phyloP scores from a whole-genome alignment of 2,329 filamentous ascomycete genomes.

The Neopestalotiopsis sp. region DNA sequence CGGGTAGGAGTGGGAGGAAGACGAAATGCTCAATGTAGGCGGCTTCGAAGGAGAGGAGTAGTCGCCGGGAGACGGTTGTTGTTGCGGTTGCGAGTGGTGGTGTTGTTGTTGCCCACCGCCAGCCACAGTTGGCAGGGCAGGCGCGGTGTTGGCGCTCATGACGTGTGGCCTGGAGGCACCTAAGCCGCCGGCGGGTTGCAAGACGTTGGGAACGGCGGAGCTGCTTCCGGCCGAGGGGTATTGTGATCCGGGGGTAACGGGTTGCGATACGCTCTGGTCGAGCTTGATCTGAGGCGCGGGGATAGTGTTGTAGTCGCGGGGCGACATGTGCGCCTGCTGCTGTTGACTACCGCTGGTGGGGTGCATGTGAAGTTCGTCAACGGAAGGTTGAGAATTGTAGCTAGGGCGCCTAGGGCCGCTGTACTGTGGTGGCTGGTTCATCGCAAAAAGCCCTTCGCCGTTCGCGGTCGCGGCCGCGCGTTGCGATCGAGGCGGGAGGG shows the following conservation, averaged over 20 bases:
- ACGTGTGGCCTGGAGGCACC: conserved; percentile 38
- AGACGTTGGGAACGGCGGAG: conserved; percentile 59
- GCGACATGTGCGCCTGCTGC: conserved; percentile 45
- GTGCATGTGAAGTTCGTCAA: conserved; percentile 61
- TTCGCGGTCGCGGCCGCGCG: conserved; percentile 10
- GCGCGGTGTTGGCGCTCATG: conserved; percentile 49
- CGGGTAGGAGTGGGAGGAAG: conserved; percentile 72
- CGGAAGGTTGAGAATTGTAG: conserved; percentile 41
- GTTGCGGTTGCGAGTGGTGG: conserved; percentile 33
- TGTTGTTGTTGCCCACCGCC: conserved; percentile 38
- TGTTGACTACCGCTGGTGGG: conserved; percentile 46
- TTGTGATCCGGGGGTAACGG: conserved; percentile 38
- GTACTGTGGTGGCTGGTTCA: conserved; percentile 44
- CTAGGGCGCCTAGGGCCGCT: conserved; percentile 42
- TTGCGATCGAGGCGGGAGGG: conserved; percentile 11
- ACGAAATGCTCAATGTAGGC: conserved; percentile 61
- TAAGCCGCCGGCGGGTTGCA: conserved; percentile 59
- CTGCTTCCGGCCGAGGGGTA: conserved; percentile 43
- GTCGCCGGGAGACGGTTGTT: conserved; percentile 43
- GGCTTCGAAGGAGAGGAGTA: conserved; percentile 64
- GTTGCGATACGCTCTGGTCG: conserved; percentile 44
- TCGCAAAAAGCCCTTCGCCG: conserved; percentile 21
- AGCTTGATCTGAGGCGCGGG: conserved; percentile 56
- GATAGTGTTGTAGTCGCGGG: conserved; percentile 49
- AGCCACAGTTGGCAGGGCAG: conserved; percentile 53